Conservation (phyloP, 441 rosid species). For the Jatropha multifida region DNA sequence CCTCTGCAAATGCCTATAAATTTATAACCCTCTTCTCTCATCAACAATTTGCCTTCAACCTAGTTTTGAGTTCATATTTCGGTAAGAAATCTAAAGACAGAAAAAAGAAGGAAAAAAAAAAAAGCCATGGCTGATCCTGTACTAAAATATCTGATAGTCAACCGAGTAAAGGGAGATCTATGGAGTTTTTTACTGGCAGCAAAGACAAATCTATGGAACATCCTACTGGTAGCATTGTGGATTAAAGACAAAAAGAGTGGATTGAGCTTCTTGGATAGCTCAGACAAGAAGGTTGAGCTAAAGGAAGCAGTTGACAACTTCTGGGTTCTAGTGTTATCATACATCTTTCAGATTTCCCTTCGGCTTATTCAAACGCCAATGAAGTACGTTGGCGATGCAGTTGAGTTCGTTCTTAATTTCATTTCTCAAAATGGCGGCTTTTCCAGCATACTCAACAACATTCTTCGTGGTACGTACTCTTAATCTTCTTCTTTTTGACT, state of each 20-base stretch:
- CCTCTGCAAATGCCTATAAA: not conserved
- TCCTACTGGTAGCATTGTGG: not conserved
- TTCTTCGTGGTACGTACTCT: not conserved
- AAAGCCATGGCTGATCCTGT: not conserved
- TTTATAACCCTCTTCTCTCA: not conserved
- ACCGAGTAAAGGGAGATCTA: not conserved
- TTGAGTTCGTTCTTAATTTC: not conserved
- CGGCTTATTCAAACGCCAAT: not conserved
- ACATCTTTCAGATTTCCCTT: not conserved
- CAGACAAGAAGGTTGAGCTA: not conserved
- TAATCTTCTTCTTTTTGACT: too few relatives aligned
- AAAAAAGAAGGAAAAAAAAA: not conserved
- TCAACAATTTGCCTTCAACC: not conserved
- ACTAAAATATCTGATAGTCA: not conserved
- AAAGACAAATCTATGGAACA: not conserved
- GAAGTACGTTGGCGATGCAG: not conserved
- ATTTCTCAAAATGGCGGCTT: not conserved
- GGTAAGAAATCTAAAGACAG: not conserved
- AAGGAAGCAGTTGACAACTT: not conserved
- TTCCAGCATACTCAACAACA: not conserved
- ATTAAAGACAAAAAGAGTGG: not conserved
- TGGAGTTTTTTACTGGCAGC: too few relatives aligned
- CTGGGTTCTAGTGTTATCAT: not conserved
- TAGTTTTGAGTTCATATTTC: not conserved
- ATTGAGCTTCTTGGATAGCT: conserved; percentile 11